Evolutionary conservation across 495 filamentous ascomycete species (phyloP).

Genomic region (Bacidia rubella): DNA sequence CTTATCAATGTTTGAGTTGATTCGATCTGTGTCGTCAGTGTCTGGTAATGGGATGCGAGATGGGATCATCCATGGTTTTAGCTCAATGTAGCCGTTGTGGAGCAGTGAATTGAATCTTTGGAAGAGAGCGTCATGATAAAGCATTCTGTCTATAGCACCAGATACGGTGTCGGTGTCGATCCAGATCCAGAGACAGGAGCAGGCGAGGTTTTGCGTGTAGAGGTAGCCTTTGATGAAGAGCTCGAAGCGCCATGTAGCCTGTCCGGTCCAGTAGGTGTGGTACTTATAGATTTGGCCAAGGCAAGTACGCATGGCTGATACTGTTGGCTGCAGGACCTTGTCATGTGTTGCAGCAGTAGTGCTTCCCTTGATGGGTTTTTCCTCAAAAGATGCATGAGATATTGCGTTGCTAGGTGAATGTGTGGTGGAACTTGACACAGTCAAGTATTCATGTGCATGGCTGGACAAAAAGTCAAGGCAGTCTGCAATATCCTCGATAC

Average conservation of each 20-base stretch:
- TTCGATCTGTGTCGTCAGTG: conserved; percentile 31
- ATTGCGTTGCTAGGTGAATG: too few species aligned
- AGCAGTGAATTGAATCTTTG: conserved; percentile 39
- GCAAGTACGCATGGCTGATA: conserved; percentile 31
- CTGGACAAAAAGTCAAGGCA: conserved; percentile 36
- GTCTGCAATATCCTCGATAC: conserved; percentile 30
- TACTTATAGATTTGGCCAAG: conserved; percentile 41
- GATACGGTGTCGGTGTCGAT: conserved; percentile 37
- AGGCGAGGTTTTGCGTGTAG: conserved; percentile 43
- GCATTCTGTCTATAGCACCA: conserved; percentile 34
- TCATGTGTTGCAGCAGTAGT: not conserved
- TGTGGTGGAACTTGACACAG: conserved; percentile 22
- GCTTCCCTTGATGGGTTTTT: not conserved
- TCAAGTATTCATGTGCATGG: conserved; percentile 34
- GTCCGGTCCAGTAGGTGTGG: conserved; percentile 46
- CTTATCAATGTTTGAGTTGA: conserved; percentile 42
- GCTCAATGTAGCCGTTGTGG: conserved; percentile 36
- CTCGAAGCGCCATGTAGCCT: conserved; percentile 43
- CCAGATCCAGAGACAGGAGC: conserved; percentile 39
- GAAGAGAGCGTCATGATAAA: conserved; percentile 36
- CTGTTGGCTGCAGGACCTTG: conserved; percentile 1
- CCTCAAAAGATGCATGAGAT: too few species aligned
- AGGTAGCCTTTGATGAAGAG: conserved; percentile 44
- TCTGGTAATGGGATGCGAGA: conserved; percentile 33
- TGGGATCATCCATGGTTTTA: conserved; percentile 42